Evolutionary conservation across 2,329 filamentous ascomycete species (phyloP).

Genomic region (Aspergillus ustus): DNA sequence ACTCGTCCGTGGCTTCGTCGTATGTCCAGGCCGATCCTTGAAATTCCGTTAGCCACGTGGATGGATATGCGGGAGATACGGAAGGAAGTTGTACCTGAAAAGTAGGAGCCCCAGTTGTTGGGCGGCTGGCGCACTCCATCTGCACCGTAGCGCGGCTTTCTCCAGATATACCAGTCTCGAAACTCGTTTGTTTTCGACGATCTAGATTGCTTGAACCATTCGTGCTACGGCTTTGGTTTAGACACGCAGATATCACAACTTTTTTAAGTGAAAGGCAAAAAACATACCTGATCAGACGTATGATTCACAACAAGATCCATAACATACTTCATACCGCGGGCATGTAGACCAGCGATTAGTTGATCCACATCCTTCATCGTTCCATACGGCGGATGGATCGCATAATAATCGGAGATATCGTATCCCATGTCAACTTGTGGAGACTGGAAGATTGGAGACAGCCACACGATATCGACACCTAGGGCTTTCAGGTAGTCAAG

Average conservation of each 20-base stretch:
- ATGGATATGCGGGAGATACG: not conserved
- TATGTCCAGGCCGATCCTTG: constrained; percentile 57
- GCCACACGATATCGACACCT: constrained; percentile 67
- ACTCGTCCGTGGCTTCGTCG: constrained; percentile 73
- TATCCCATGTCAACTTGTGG: constrained; percentile 61
- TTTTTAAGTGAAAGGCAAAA: no score
- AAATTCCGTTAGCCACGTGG: constrained; percentile 16
- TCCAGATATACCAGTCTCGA: constrained; percentile 70
- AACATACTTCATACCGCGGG: constrained; percentile 70
- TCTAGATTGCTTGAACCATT: constrained; percentile 72
- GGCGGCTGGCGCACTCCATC: constrained; percentile 69
- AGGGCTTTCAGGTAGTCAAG: constrained; percentile 67
- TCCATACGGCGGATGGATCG: constrained; percentile 68
- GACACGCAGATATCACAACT: not conserved
- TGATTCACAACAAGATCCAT: constrained; percentile 81
- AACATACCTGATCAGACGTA: constrained; percentile 62
- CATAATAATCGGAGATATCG: constrained; percentile 65
- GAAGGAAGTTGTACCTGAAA: constrained; percentile 26
- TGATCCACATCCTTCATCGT: constrained; percentile 68
- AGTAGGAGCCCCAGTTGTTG: constrained; percentile 65
- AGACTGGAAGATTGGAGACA: constrained; percentile 55
- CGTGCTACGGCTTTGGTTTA: constrained; percentile 46
- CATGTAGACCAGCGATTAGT: constrained; percentile 63
- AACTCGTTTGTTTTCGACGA: constrained; percentile 66
- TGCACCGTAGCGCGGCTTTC: constrained; percentile 55